Base-by-base conservation (phyloP, 768 basidiomycete genomes). In the Tricholoma sp. region DNA sequence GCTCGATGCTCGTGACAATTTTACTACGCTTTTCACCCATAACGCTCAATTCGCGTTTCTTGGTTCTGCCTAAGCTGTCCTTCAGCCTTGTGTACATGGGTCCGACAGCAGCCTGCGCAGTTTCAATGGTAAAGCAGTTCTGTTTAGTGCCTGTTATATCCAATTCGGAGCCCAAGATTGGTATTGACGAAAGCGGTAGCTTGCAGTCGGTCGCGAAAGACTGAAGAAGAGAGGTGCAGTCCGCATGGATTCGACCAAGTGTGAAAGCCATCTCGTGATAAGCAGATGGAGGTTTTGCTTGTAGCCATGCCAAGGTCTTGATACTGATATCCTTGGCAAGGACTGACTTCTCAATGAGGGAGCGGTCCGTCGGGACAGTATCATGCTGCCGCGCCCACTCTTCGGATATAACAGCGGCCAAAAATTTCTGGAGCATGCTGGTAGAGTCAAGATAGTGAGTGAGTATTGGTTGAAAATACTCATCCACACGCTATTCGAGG, bases 221-320 rank as follows among this genome's bases (percentile, higher is more conserved):
- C 55, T 84, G 84, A n/a, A 97, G 80, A 29, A 98, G 81, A 3
- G 83, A 78, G 63, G 80, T 79, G 62, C 90, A 94, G 58, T 97
- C 94, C 5, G 76, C 68, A 56, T 91, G 86, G 41, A 98, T 88
- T 20, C 91, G 88, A 50, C 80, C 79, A 12, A 97, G 84, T 18
- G 86, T 80, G 62, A 86, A 82, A 2, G 85, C 81, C 89, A 95
- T 93, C 73, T 99, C 96, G 73, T 92, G 86, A 68, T 97, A 97
- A 0, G 89, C 86, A 1, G 83, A 70, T 3, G 93, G 93, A 5
- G 88, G 81, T 0, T 81, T 75, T 29, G 76, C 80, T 71, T 94
- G 93, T 36, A 98, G 80, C 76, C 85, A 87, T 10, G 73, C 65
- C 31, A 94, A 76, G 11, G 88, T 83, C 65, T 80, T 86, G n/a